These are phyloP conservation scores for Colletotrichum eleusines DNA, from an alignment of 2,329 filamentous ascomycete genomes.

Conservation along the genomic window DNA sequence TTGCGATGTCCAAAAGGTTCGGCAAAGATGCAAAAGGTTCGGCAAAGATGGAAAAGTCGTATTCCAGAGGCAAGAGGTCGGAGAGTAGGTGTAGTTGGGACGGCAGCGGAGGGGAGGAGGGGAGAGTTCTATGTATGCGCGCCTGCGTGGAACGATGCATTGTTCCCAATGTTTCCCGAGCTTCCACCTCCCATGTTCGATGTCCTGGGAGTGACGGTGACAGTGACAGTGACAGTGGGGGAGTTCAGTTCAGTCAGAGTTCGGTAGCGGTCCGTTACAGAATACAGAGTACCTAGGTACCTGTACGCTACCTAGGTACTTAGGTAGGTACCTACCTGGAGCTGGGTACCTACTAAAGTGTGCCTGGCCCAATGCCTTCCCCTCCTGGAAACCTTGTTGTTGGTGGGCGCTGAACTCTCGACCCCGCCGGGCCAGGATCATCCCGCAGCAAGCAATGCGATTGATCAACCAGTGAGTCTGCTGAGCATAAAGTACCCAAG, in stretches of 20 bases:
- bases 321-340: no score
- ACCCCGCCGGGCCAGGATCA: conserved; percentile 30
- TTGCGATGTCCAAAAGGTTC: background rate
- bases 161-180: background rate
- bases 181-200: background rate
- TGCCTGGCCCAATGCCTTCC: background rate
- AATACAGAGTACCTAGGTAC: background rate
- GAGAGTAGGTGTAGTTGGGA: background rate
- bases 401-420: conserved; percentile 20
- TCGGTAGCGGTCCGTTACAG: background rate
- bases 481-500: background rate
- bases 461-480: background rate
- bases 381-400: conserved; percentile 22
- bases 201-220: no score
- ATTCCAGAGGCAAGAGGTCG: background rate
- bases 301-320: no score
- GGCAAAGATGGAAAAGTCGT: background rate
- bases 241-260: no score
- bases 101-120: background rate
- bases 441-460: conserved; percentile 20
- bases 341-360: no score
- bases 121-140: background rate
- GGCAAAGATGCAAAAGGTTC: background rate
- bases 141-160: conserved; percentile 11
- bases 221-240: background rate